Evolutionary conservation across 768 basidiomycete species (phyloP), one percentile per base, ranked within the genome.

Genomic region (Russula emetica): DNA sequence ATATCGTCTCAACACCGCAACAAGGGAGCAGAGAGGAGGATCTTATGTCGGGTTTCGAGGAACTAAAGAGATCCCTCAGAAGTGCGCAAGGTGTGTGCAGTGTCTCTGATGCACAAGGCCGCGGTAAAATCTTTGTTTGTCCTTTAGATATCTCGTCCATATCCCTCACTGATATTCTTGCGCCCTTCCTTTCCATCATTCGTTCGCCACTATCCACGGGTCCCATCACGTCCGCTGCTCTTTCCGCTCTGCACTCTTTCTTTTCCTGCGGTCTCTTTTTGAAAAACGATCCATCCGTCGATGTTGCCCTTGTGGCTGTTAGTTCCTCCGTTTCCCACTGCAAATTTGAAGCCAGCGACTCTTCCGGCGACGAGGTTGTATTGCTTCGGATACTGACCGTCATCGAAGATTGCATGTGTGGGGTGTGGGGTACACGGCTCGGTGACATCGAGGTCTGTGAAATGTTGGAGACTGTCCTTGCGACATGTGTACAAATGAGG

Each of bases 341-440:
- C 81, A 94, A 96, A 76, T 99, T 99, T 71, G 96, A 98, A 76
- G 92, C 92, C 5, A 96, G 92, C 71, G 94, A 98, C 72, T 92
- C 92, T 2, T 93, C 94, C n/a, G 91, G 93, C 6, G 97, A 99
- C 75, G 97, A 99, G 74, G 90, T 97, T 9, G 95, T 98, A 10
- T 79, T 98, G 8, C 81, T 96, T 67, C 91, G 87, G 74, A 94
- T 98, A 63, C 85, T 98, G 80, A 83, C 87, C 9, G 87, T 98
- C 20, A 94, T 96, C 58, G 85, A 92, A 66, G 85, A 90, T 67
- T 88, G 90, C 70, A 79, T 97, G 67, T 87, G 87, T 67, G 80
- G 85, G 62, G 77, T 75, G 61, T 84, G 92, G 32, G 88, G 91
- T 1, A 73, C 76, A n/a, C 78, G 80, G 11, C 80, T 98, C 40